Evolutionary conservation across 345 rosid genomes (phyloP), one percentile per base, ranked within the genome.

Genomic region (Syzygium aqueum): DNA sequence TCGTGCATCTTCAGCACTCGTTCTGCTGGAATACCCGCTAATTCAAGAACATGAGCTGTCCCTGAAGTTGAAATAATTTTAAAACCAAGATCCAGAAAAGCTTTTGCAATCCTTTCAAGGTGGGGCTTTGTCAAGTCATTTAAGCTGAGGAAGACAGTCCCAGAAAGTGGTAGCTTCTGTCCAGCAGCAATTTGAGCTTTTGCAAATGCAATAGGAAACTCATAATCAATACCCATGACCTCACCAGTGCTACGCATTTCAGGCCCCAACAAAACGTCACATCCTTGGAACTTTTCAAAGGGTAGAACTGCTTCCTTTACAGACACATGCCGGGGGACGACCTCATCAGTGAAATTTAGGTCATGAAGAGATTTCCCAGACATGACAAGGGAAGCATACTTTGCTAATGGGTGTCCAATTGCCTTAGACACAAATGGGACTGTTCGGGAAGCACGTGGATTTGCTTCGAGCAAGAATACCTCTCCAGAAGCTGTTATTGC

Each of bases 401-500:
- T 95, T 53, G 98, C 99, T 88, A 94, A 91, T 17, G 98, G 99
- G 87, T 96, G 99, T 51, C 99, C 99, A 85, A 95, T 97, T 52
- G 98, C 94, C 94, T 97, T 95, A n/a, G 99, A 96, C 89, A 97
- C 99, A 89, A 97, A 97, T 56, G 99, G 99, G 73, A 97, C 97
- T 15, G 99, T 96, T 33, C 98, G 97, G 50, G 99, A 97, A 89
- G 99, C 99, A 85, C 98, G 96, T 50, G 99, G 99, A 91, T 97
- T 97, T 28, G 98, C 99, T 92, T 97, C 99, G 3, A 97, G 98
- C 91, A 97, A 92, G 92, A 92, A 97, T 87, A 96, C 99, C 85
- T 95, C 95, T 51, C 95, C 95, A 49, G 96, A 91, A 46, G 94
- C 87, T 78, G 99, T 92, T 86, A 97, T 96, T 6, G 99, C 99